Evolutionary conservation across 2,329 filamentous ascomycete species (phyloP), one percentile per base, ranked within the genome.

Genomic region (Scedosporium aurantiacum): DNA sequence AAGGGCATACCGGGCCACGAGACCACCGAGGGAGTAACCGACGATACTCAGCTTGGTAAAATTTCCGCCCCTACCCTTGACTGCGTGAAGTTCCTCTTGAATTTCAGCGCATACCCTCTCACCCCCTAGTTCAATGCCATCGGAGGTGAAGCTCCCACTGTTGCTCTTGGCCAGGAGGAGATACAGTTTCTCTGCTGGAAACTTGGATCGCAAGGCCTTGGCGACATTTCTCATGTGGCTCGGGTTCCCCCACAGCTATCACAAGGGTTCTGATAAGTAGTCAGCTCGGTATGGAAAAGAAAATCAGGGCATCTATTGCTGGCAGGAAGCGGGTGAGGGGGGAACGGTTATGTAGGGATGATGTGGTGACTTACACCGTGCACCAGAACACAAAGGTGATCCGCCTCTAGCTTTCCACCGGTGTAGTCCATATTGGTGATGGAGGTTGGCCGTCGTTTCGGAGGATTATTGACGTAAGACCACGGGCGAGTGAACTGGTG

Each of bases 11-110:
- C 93, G 82, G 8, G 90, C 86, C 4, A 97, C 85, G 5, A 97
- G 78, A 0, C 93, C 93, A 55, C 93, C 93, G 1, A 97, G 79
- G 0, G 91, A 96, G 72, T 97, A 97, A 45, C 93, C 93, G 52
- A 93, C 82, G 47, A 97, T 79, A 71, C 91, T 96, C 65, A 97
- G 78, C 74, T 91, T 95, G 57, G 76, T 86, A 68, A 97, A 88
- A 50, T 83, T 81, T 66, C 87, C 83, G 23, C 91, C 92, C 28
- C 79, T 76, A 50, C 75, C 75, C 57, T 82, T 79, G 59, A 86
- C 79, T 54, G 72, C 70, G 61, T 80, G 78, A 61, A 88, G 70
- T 67, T 86, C 79, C 66, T 87, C 79, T 69, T 88, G 83, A 62
- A 88, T 87, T 74, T 88, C 85, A 63, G 79, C 74, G 66, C 84